Evolutionary conservation across 352 stramenopile species (phyloP), one percentile per base, ranked within the genome.

Genomic region (Globisporangium lucens): DNA sequence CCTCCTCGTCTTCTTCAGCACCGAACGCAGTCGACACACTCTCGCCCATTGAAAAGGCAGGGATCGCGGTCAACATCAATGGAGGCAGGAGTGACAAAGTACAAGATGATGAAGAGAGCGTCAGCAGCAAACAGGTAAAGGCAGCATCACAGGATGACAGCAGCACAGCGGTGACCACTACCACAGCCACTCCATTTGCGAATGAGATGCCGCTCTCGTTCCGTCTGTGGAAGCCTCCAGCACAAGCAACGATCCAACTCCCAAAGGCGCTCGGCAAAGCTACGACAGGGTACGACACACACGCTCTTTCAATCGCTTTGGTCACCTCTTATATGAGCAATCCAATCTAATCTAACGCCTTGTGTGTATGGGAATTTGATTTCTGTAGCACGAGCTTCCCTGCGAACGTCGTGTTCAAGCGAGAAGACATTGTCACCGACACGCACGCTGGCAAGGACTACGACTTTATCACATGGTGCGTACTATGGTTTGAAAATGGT

Each of bases 391-490:
- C 70, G n/a, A 51, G 41, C n/a, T 96, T 93, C 63, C 88, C 88
- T 2, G 67, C 80, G 52, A 96, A 93, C 61, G 77, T 93, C 15
- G 73, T 91, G 49, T 96, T 96, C 73, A 94, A 93, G 73, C 79
- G 83, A 36, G 84, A 94, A 71, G 81, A 94, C 64, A 61, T 91
- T 36, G 75, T 89, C 5, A 65, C 61, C 10, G 82, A 91, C 51
- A 68, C 58, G 29, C 85, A 92, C 67, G 79, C 77, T 24, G 80
- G 78, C 70, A 87, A 82, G 55, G 66, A 82, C 52, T 94, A 92
- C 61, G 81, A 94, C 67, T 87, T 94, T 33, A 89, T 94, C 63
- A 90, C 80, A 15, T 94, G 86, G 86, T 92, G 79, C 15, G 63
- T 29, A 15, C 63, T 33, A 51, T 22, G 43, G 5, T 8, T 51